These are phyloP conservation scores for Santalum album DNA, from an alignment of 164 flowering plant genomes.

Conservation along the genomic window DNA sequence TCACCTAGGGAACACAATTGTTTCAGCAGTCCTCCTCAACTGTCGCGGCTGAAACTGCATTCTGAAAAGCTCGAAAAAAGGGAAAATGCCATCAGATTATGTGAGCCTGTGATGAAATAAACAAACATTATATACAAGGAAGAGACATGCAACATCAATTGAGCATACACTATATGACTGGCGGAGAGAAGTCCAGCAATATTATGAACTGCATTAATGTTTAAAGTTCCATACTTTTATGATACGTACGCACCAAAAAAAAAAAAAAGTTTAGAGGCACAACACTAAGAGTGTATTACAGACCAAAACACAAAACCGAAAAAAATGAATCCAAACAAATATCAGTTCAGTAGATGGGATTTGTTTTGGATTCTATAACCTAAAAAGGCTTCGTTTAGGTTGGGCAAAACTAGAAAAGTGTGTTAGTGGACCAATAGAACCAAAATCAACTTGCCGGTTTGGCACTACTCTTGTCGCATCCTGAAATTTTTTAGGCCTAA, in stretches of 20 bases:
- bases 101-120: not conserved
- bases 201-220: not conserved
- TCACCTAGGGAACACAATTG: conserved; percentile 23
- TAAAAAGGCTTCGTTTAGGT: no score
- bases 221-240: not conserved
- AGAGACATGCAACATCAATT: no score
- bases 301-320: not conserved
- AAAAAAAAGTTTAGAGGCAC: no score
- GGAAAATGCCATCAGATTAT: conserved; percentile 8
- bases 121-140: not conserved
- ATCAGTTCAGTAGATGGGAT: no score
- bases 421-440: no score
- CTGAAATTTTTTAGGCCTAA: no score
- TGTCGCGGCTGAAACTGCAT: conserved; percentile 22
- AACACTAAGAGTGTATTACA: not conserved
- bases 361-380: not conserved
- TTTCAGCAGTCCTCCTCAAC: conserved; percentile 21
- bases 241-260: no score
- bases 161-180: no score
- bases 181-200: not conserved
- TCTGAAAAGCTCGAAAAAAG: conserved; percentile 12
- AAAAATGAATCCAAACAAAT: no score
- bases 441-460: no score
- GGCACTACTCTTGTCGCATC: no score
- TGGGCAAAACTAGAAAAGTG: no score